Base-by-base conservation (phyloP, 345 rosid species). In the Arabidopsis arenosa region DNA sequence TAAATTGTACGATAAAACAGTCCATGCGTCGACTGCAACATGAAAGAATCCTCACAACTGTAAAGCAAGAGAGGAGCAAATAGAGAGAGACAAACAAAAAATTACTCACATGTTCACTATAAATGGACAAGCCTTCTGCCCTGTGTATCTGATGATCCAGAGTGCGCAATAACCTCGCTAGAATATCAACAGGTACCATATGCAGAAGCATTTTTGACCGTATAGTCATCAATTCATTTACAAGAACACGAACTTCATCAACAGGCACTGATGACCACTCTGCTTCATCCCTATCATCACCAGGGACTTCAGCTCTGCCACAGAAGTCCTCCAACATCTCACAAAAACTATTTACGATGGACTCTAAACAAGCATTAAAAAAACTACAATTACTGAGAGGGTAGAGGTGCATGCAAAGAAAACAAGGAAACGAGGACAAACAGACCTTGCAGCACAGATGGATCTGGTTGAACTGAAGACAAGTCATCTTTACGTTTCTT, bases 111-210 rank as follows among this genome's bases (percentile, higher is more conserved):
- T 84, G 85, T 44, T 92, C 94, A 74, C 64, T 88, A 77, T 80
- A 82, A 40, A 93, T 54, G 9, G 97, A 88, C 70, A 93, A 83
- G 67, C 99, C 99, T 82, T 93, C 98, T 65, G 98, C 99, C 70
- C 92, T 89, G 84, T 95, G 99, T 80, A 95, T 95, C 81, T 95
- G 99, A 82, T 87, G 90, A 84, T 95, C 99, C 35, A 95, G 85
- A 73, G 89, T 84, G 78, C 71, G 84, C 68, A 95, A 80, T 61
- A 89, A 75, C 77, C 87, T 88, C 56, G 90, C 83, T 66, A 95
- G 90, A 80, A 83, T 79, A 83, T 92, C 97, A 61, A 84, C 90
- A 64, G 97, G 92, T 73, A 93, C 93, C 87, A 88, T 79, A 84
- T 95, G 93, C 17, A 95, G 84, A 82, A 95, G 91, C 70, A 78